Percentiles rank a stretch among this genome's conserved stretches.
phyloP scores from a whole-genome alignment of 495 filamentous ascomycete genomes.

The Halenospora varia region DNA sequence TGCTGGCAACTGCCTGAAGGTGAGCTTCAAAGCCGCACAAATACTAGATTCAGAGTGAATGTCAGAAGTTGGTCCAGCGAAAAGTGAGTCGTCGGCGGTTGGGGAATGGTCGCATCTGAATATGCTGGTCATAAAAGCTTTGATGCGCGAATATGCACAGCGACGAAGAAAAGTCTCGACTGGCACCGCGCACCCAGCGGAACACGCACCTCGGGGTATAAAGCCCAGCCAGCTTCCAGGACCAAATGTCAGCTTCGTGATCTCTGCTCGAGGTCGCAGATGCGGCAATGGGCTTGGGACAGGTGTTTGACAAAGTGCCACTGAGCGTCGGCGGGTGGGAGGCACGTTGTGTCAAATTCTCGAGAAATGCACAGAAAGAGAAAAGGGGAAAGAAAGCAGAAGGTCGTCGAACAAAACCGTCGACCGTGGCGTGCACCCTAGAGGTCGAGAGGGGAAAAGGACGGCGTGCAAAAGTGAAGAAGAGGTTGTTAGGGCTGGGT shows the following conservation, averaged over 20 bases:
- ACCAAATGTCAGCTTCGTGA: not conserved
- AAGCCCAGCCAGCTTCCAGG: not conserved
- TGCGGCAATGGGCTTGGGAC: not conserved
- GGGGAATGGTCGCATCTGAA: not conserved
- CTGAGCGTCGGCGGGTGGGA: not conserved
- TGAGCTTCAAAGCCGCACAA: not conserved
- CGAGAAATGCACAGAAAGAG: not conserved
- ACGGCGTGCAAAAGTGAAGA: slow-evolving; percentile 12
- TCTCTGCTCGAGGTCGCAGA: not conserved
- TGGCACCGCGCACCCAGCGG: not conserved
- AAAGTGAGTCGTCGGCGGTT: slow-evolving; percentile 1
- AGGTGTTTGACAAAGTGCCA: not conserved
- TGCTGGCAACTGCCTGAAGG: slow-evolving; percentile 11
- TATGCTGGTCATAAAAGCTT: not conserved
- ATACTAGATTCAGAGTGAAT: slow-evolving; percentile 4
- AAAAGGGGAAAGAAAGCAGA: slow-evolving; percentile 10
- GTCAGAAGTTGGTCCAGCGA: slow-evolving; percentile 13
- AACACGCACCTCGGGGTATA: not conserved
- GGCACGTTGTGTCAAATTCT: not conserved
- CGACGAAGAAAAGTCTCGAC: slow-evolving; percentile 1
- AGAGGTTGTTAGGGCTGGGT: slow-evolving; percentile 17
- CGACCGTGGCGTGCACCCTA: slow-evolving; percentile 23
- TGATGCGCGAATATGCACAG: slow-evolving; percentile 13
- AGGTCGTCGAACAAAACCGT: slow-evolving; percentile 17
- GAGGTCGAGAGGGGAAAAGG: slow-evolving; percentile 21